Evolutionary conservation across 2,329 filamentous ascomycete genomes (phyloP).

Genomic region (Cercospora berteroae): DNA sequence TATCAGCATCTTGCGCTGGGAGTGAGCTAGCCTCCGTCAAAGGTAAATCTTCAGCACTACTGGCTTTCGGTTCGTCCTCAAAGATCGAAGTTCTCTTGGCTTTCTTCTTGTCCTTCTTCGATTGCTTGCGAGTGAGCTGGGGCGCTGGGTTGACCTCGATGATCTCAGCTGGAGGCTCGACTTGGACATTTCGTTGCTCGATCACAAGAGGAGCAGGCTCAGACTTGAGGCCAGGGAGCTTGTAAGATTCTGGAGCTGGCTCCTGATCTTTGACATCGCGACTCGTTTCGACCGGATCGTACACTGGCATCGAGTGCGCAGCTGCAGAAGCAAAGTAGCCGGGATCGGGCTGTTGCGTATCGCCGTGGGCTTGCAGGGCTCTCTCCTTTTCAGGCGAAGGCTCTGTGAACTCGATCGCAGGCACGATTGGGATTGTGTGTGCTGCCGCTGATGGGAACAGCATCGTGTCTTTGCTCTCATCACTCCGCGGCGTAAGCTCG

Average conservation of each 20-base stretch:
- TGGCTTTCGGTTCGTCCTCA: conserved; percentile 17
- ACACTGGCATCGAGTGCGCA: conserved; percentile 6
- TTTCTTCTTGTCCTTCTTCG: conserved; percentile 48
- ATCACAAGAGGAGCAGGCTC: conserved; percentile 22
- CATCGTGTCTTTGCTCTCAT: neutral
- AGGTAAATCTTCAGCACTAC: neutral
- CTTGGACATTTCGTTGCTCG: conserved; percentile 19
- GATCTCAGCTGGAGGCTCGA: conserved; percentile 9
- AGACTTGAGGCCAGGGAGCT: conserved; percentile 16
- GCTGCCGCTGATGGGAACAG: conserved; percentile 22
- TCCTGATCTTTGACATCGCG: conserved; percentile 5
- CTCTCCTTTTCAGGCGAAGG: conserved; percentile 2
- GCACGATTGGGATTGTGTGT: conserved; percentile 20
- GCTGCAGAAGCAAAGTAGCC: neutral
- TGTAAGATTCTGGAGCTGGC: conserved; percentile 17
- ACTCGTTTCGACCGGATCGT: neutral
- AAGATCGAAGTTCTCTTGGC: conserved; percentile 29
- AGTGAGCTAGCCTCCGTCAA: neutral
- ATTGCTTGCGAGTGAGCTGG: conserved; percentile 34
- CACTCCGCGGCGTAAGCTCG: neutral
- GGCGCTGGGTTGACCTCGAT: conserved; percentile 14
- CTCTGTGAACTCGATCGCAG: conserved; percentile 1
- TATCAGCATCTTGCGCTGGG: neutral
- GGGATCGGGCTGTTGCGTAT: neutral
- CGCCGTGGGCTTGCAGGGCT: neutral